Conservation (phyloP, 2,329 filamentous ascomycete genomes). For the Hypoxylon sp. region DNA sequence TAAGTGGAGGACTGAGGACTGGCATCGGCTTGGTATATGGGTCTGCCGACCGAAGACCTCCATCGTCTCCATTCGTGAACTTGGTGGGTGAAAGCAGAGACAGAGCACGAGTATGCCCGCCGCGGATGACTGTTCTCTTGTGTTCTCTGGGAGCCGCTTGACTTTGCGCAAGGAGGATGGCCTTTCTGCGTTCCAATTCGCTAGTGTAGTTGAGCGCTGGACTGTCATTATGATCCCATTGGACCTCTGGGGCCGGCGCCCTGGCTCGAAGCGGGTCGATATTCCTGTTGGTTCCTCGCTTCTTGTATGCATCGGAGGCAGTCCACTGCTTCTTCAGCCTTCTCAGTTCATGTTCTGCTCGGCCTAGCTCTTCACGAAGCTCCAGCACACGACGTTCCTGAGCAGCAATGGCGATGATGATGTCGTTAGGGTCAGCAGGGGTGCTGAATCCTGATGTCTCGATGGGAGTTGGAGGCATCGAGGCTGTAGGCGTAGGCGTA, state of each 20-base stretch:
- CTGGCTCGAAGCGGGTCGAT: conserved; percentile 63
- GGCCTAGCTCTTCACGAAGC: conserved; percentile 85
- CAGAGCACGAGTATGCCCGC: conserved; percentile 68
- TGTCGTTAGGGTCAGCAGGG: conserved; percentile 66
- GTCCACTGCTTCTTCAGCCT: conserved; percentile 86
- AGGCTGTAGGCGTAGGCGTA: conserved; percentile 57
- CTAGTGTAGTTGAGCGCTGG: conserved; percentile 51
- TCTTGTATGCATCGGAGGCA: conserved; percentile 76
- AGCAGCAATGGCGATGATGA: conserved; percentile 88
- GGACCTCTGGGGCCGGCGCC: conserved; percentile 32
- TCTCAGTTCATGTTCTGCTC: conserved; percentile 79
- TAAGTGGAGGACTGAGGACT: conserved; percentile 50
- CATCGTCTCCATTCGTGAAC: conserved; percentile 52
- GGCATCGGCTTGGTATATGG: conserved; percentile 44
- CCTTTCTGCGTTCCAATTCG: conserved; percentile 78
- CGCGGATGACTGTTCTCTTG: conserved; percentile 73
- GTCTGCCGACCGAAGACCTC: conserved; percentile 53
- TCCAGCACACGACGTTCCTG: conserved; percentile 93
- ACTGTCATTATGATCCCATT: conserved; percentile 50
- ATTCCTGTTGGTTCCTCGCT: conserved; percentile 71
- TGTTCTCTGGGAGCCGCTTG: conserved; percentile 51
- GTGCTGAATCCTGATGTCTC: conserved; percentile 54
- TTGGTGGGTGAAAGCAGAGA: conserved; percentile 81
- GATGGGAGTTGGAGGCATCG: conserved; percentile 59
- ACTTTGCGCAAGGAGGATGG: conserved; percentile 63